Evolutionary conservation across 208 protist species (phyloP).

Genomic region (Balamuthia mandrillaris): DNA sequence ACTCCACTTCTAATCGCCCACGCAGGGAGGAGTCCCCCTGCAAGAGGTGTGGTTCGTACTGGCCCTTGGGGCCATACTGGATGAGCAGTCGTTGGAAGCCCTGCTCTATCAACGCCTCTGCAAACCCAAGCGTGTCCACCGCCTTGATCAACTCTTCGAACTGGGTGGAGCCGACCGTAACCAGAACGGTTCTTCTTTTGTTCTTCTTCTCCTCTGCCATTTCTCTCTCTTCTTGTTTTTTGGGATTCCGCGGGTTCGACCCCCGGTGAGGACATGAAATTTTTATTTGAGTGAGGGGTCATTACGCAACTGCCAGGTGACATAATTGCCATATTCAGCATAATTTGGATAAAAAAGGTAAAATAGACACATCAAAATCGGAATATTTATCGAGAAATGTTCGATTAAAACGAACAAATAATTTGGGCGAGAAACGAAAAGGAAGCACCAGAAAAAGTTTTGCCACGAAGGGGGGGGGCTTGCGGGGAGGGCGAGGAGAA

Average conservation of each 20-base stretch:
- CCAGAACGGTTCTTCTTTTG: not conserved
- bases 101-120: not conserved
- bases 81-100: not conserved
- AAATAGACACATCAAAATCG: no score
- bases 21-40: not conserved
- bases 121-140: not conserved
- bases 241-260: not conserved
- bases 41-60: not conserved
- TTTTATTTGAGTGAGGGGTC: no score
- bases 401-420: no score
- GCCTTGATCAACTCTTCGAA: not conserved
- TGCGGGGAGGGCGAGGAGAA: no score
- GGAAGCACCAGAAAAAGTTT: no score
- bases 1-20: not conserved
- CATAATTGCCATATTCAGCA: no score
- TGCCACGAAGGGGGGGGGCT: no score
- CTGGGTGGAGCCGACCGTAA: slow-evolving; percentile 3
- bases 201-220: not conserved
- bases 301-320: no score
- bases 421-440: no score
- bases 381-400: not conserved
- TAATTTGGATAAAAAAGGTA: no score
- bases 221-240: not conserved
- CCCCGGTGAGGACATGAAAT: no score
- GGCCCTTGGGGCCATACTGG: not conserved